phyloP scores from a whole-genome alignment of 495 filamentous ascomycete species.

The Lasiosphaeriaceae sp. region DNA sequence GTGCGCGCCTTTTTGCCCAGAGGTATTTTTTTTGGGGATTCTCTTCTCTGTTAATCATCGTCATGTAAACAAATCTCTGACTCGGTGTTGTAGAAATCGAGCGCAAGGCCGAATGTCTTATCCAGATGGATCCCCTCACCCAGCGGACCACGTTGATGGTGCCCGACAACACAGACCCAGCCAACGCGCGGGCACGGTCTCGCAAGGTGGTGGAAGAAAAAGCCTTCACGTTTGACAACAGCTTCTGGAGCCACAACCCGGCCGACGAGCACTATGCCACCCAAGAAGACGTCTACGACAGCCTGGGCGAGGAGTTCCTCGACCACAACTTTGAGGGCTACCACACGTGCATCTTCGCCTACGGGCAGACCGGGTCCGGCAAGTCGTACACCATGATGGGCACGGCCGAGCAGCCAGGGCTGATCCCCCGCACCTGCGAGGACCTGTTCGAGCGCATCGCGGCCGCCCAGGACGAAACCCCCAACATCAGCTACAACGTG shows the following conservation, averaged over 20 bases:
- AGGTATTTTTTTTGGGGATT: constrained; percentile 61
- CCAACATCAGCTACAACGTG: constrained; percentile 92
- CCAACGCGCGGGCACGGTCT: constrained; percentile 61
- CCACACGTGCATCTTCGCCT: constrained; percentile 98
- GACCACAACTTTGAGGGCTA: constrained; percentile 99
- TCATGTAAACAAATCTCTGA: constrained; percentile 1
- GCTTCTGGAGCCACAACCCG: constrained; percentile 88
- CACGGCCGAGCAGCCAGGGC: constrained; percentile 72
- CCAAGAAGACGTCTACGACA: constrained; percentile 93
- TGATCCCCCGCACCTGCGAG: constrained; percentile 96
- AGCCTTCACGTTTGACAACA: constrained; percentile 92
- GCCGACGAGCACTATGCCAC: constrained; percentile 55
- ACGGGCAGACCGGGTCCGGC: constrained; percentile 95
- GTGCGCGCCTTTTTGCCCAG: constrained; percentile 83
- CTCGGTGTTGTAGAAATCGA: constrained; percentile 64
- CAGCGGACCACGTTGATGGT: constrained; percentile 77
- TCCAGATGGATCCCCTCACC: constrained; percentile 81
- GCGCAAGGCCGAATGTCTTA: constrained; percentile 74
- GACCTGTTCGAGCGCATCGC: constrained; percentile 96
- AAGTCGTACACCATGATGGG: constrained; percentile 99
- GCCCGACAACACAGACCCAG: constrained; percentile 58
- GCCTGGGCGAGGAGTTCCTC: constrained; percentile 91
- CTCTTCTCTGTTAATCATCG: neutral
- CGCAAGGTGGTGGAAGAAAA: constrained; percentile 84
- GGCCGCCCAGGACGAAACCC: constrained; percentile 62